Evolutionary conservation across 805 yeast genomes (phyloP).

Genomic region (Candida sithepensis): DNA sequence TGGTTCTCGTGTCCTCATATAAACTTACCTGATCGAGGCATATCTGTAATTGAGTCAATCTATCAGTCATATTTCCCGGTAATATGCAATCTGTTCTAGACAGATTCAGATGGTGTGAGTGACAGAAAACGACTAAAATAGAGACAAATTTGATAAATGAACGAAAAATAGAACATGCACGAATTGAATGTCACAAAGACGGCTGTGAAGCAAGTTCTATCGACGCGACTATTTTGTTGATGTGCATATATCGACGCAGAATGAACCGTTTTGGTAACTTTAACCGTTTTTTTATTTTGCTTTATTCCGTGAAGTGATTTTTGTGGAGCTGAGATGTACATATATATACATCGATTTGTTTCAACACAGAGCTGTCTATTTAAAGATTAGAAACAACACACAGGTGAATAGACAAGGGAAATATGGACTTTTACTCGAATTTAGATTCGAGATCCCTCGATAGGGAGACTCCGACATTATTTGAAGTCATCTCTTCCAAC

Average conservation of each 20-base stretch:
- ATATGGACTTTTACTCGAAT: conserved; percentile 77
- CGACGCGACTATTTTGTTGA: too few relatives aligned
- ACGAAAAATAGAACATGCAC: not conserved
- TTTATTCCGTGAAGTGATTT: not conserved
- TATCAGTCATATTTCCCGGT: conserved; percentile 58
- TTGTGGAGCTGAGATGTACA: not conserved
- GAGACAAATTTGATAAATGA: too few relatives aligned
- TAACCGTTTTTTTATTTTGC: conserved; percentile 3
- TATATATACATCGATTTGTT: not conserved
- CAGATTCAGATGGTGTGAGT: not conserved
- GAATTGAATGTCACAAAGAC: not conserved
- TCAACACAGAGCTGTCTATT: too few relatives aligned
- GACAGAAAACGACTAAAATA: too few relatives aligned
- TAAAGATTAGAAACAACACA: too few relatives aligned
- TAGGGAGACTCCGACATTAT: conserved; percentile 76
- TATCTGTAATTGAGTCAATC: conserved; percentile 84
- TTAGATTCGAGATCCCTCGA: conserved; percentile 75
- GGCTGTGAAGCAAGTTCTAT: too few relatives aligned
- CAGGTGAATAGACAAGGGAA: too few relatives aligned
- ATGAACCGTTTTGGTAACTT: conserved; percentile 1
- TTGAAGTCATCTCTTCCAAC: conserved; percentile 79
- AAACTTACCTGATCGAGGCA: conserved; percentile 68
- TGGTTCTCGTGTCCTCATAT: too few relatives aligned
- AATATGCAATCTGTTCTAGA: not conserved
- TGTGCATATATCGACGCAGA: conserved; percentile 9